Percentiles rank a stretch among this genome's conserved stretches.
phyloP scores from a whole-genome alignment of 1,139 yeast species.

The Candida pseudocylindracea region DNA sequence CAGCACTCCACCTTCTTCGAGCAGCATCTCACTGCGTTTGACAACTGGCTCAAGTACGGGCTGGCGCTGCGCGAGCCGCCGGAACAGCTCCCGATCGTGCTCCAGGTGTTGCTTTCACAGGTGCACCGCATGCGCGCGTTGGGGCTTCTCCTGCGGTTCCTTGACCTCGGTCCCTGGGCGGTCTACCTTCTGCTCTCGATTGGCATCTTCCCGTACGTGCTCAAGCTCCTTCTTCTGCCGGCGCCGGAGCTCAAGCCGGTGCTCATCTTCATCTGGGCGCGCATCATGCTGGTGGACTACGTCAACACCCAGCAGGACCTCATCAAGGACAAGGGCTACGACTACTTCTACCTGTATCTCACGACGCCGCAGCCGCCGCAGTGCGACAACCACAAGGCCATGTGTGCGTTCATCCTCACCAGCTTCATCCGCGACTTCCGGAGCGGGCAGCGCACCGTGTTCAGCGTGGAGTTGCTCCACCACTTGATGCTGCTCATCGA shows the following conservation, averaged over 20 bases:
- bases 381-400: slow-evolving; percentile 70
- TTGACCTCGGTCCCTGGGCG: slow-evolving; percentile 96
- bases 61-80: slow-evolving; percentile 75
- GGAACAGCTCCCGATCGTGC: slow-evolving; percentile 81
- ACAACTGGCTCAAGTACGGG: slow-evolving; percentile 85
- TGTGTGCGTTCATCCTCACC: slow-evolving; percentile 81
- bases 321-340: slow-evolving; percentile 77
- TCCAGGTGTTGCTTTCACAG: slow-evolving; percentile 83
- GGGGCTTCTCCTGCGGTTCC: slow-evolving; percentile 58
- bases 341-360: slow-evolving; percentile 65
- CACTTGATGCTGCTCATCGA: slow-evolving; percentile 48
- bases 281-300: slow-evolving; percentile 91
- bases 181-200: slow-evolving; percentile 81
- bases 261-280: slow-evolving; percentile 88
- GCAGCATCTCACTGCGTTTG: slow-evolving; percentile 90
- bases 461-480: slow-evolving; percentile 47
- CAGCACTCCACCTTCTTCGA: slow-evolving; percentile 89
- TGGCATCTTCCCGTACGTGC: slow-evolving; percentile 89
- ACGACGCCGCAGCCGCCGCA: slow-evolving; percentile 13
- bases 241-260: slow-evolving; percentile 93
- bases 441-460: slow-evolving; percentile 63
- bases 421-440: slow-evolving; percentile 64
- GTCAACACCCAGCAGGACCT: slow-evolving; percentile 80
- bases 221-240: slow-evolving; percentile 78
- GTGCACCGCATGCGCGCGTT: slow-evolving; percentile 84